Evolutionary conservation across 2,329 filamentous ascomycete species (phyloP), one percentile per base, ranked within the genome.

Genomic region (Cladosporium sphaerospermum): DNA sequence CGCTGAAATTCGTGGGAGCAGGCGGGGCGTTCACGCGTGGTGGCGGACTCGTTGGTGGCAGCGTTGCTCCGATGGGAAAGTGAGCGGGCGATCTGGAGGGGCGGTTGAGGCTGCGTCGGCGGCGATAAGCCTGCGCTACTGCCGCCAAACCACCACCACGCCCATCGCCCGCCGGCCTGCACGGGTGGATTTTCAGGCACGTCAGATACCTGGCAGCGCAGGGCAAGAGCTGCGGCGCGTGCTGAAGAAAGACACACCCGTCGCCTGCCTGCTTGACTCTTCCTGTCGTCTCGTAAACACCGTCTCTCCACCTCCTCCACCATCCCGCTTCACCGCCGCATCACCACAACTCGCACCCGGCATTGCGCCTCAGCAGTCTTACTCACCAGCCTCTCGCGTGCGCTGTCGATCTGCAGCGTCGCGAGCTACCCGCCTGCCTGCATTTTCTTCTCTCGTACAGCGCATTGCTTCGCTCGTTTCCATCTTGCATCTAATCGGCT

Each of bases 61-160:
- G 23, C 23, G 23, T 7, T 5, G 23, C 23, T 19, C 31, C 39
- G 47, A 50, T 50, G 13, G 16, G 13, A 19, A 42, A 18, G 11
- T 10, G 11, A 10, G 4, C 19, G 40, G 39, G 16, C 19, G 40
- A 42, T 42, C 40, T 28, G 36, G 40, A 42, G 47, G 37, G 34
- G 31, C 33, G 45, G 45, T 47, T 47, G 45, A 47, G 45, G 45
- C 36, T 39, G 45, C 23, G 23, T 28, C 23, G 23, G 23, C 23
- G 23, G 23, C 46, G 47, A 50, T 50, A 50, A 50, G 47, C 47
- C 37, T 50, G 34, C 47, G 47, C 47, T 50, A 50, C 44, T 32
- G 44, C 42, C 42, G 42, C 44, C 44, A 45, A 19, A 45, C 44
- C 44, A 34, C 32, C 19, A 18, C 13, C 9, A 9, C 16, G 16